Percentiles rank a stretch among this genome's conserved stretches.
Conservation (phyloP, 2,329 filamentous ascomycete species). For the Dryadomyces quercus-mongolicae region DNA sequence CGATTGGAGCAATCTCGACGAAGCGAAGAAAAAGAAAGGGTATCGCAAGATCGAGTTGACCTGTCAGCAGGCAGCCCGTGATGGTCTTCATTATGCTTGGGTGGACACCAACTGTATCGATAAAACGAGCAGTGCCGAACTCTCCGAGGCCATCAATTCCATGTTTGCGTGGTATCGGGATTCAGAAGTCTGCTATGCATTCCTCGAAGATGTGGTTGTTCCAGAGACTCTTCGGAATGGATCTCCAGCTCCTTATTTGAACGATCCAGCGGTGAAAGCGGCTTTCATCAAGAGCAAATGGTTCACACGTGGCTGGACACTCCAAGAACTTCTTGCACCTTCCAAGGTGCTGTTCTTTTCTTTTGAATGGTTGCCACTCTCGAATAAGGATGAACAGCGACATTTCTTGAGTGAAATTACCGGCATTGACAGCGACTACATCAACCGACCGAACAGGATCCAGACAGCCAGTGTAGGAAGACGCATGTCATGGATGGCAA, state of each 20-base stretch:
- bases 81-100: constrained; percentile 21
- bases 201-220: constrained; percentile 15
- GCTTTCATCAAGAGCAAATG: constrained; percentile 4
- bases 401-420: constrained; percentile 17
- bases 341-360: constrained; percentile 12
- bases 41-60: constrained; percentile 16
- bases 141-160: constrained; percentile 20
- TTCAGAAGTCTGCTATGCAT: constrained; percentile 22
- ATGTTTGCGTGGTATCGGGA: constrained; percentile 20
- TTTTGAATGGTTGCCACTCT: constrained; percentile 12
- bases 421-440: constrained; percentile 15
- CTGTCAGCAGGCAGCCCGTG: constrained; percentile 13
- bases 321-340: constrained; percentile 14
- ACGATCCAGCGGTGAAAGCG: not conserved
- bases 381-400: constrained; percentile 14
- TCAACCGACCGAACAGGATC: constrained; percentile 6
- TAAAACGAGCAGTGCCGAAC: constrained; percentile 21
- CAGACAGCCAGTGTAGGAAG: constrained; percentile 10
- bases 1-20: constrained; percentile 10
- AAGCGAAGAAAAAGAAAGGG: constrained; percentile 7
- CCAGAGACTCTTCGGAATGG: not conserved
- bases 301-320: constrained; percentile 15
- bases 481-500: constrained; percentile 17
- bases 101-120: constrained; percentile 27
- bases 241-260: not conserved